phyloP scores from a whole-genome alignment of 2,329 filamentous ascomycete species.

The Pseudodiploospora longispora region DNA sequence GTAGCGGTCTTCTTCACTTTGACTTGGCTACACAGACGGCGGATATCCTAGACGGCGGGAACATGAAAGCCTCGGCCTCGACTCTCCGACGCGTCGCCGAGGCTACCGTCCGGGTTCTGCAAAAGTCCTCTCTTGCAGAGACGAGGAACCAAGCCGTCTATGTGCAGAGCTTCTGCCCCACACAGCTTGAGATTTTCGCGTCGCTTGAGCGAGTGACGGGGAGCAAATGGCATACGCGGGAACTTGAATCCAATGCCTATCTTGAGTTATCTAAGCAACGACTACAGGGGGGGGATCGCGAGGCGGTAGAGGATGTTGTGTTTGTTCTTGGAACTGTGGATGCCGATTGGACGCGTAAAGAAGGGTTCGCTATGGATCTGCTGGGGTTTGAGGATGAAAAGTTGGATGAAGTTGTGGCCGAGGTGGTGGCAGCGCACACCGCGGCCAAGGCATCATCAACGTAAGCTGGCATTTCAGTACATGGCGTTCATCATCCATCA shows the following conservation, averaged over 20 bases:
- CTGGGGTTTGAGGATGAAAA: slow-evolving; percentile 39
- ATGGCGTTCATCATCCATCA: too few relatives aligned
- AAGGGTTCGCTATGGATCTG: slow-evolving; percentile 39
- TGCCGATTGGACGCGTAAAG: slow-evolving; percentile 38
- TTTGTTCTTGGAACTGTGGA: slow-evolving; percentile 40
- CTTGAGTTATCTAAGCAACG: slow-evolving; percentile 28
- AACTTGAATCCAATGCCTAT: slow-evolving; percentile 30
- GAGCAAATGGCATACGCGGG: slow-evolving; percentile 25
- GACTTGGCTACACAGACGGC: slow-evolving; percentile 34
- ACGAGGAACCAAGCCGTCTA: slow-evolving; percentile 44
- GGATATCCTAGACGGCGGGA: slow-evolving; percentile 44
- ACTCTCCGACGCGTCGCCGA: slow-evolving; percentile 41
- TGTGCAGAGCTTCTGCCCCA: slow-evolving; percentile 37
- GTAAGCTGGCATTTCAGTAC: too few relatives aligned
- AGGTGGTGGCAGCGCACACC: slow-evolving; percentile 21
- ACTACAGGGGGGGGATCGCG: slow-evolving; percentile 29
- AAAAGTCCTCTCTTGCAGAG: slow-evolving; percentile 30
- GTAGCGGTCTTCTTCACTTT: slow-evolving; percentile 30
- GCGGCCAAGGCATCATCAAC: not conserved
- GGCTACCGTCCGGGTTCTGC: slow-evolving; percentile 41
- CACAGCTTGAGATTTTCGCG: slow-evolving; percentile 39
- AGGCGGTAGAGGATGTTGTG: slow-evolving; percentile 38
- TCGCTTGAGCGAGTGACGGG: slow-evolving; percentile 43
- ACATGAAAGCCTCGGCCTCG: slow-evolving; percentile 38
- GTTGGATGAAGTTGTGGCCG: slow-evolving; percentile 32